phyloP scores from a whole-genome alignment of 108 stramenopile species.

The Pelagomonas calceolata region DNA sequence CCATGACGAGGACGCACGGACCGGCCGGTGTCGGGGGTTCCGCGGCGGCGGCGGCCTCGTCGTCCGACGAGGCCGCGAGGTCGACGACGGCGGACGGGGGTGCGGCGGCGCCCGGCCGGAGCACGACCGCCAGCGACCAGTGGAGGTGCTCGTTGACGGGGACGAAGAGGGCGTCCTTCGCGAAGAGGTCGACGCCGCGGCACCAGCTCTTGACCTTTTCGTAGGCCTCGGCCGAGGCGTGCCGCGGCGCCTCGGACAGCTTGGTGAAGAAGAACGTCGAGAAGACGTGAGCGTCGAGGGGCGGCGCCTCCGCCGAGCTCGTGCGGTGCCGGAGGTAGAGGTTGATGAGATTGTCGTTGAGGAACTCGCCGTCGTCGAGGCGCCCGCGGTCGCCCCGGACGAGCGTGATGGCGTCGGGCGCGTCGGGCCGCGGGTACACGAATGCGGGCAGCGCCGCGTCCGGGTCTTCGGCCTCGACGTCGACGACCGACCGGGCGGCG shows the following conservation, averaged over 20 bases:
- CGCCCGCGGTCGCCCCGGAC: conserved; percentile 48
- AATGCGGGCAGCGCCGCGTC: neutral
- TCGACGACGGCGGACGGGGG: neutral
- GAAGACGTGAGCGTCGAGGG: neutral
- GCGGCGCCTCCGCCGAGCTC: neutral
- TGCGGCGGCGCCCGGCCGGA: conserved; percentile 46
- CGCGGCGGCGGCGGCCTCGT: neutral
- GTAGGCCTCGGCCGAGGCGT: conserved; percentile 12
- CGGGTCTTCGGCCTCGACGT: neutral
- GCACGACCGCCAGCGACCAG: conserved; percentile 86
- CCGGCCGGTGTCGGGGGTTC: neutral
- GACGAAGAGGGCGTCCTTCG: conserved; percentile 74
- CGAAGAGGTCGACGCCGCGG: conserved; percentile 66
- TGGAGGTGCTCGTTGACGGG: conserved; percentile 82
- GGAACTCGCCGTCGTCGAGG: conserved; percentile 51
- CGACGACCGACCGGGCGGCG: too few relatives aligned
- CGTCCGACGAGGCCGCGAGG: neutral
- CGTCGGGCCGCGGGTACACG: neutral
- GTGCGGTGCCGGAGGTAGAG: conserved; percentile 30
- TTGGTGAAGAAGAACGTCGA: neutral
- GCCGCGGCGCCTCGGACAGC: neutral
- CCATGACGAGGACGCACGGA: conserved; percentile 60
- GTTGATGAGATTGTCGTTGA: conserved; percentile 76
- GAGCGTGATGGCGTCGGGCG: conserved; percentile 35
- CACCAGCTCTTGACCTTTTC: conserved; percentile 22